phyloP scores from a whole-genome alignment of 1,284 basidiomycete genomes.

The Heterobasidion annosum region DNA sequence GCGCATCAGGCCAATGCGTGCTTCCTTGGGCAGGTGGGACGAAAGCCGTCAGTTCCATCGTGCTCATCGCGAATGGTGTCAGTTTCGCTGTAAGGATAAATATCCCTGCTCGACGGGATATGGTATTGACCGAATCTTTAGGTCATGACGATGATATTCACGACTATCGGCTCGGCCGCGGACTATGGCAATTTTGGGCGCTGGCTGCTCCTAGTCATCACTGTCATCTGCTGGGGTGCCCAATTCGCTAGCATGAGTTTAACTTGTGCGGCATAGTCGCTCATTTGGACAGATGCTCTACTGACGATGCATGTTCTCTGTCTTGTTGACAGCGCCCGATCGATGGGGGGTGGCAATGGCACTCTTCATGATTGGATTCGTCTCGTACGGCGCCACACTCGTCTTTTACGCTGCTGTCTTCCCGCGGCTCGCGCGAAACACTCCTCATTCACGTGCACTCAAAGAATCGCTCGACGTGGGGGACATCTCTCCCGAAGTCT shows the following conservation, averaged over 20 bases:
- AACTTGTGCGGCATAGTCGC: conserved; percentile 35
- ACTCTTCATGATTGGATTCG: conserved; percentile 76
- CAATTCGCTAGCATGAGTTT: conserved; percentile 72
- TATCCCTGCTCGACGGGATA: neutral
- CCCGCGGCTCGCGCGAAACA: conserved; percentile 76
- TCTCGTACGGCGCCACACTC: conserved; percentile 67
- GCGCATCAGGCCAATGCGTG: conserved; percentile 61
- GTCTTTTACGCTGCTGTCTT: conserved; percentile 82
- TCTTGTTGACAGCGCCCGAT: conserved; percentile 35
- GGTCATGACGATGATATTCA: conserved; percentile 75
- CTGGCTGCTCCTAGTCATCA: conserved; percentile 66
- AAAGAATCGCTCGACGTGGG: conserved; percentile 51
- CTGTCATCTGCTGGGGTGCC: conserved; percentile 71
- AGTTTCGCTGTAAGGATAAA: conserved; percentile 50
- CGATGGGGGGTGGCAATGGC: conserved; percentile 73
- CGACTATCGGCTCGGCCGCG: conserved; percentile 72
- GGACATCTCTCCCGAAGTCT: conserved; percentile 50
- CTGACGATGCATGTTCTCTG: neutral
- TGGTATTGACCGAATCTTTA: conserved; percentile 12
- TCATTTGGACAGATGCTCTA: neutral
- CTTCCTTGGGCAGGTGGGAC: conserved; percentile 64
- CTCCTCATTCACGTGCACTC: conserved; percentile 53
- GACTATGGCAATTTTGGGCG: conserved; percentile 77
- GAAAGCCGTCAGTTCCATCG: conserved; percentile 64
- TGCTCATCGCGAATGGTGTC: conserved; percentile 67